Base-by-base conservation (phyloP, 768 basidiomycete genomes). In the Chiua virens region DNA sequence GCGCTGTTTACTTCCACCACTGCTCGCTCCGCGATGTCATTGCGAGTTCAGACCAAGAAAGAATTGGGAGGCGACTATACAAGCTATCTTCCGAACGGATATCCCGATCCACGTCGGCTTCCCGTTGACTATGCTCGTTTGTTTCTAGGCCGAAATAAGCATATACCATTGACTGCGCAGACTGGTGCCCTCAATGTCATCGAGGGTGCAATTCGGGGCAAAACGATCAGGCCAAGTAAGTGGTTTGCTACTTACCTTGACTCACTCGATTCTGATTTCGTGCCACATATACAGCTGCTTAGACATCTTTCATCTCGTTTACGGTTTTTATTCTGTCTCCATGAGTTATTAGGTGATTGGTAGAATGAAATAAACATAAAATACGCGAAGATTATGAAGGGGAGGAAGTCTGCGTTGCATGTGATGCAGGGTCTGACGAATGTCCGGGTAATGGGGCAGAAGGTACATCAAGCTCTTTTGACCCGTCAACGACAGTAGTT, bases 1-100 rank as follows among this genome's bases (percentile, higher is more conserved):
- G 46, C 49, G 25, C 44, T 67, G 8, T 68, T 66, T 42, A 10
- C 51, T 41, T 25, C 52, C 21, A 8, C 53, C 21, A 30, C 50
- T 21, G 17, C 22, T 27, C 38, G 23, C 25, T 45, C 48, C 13
- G 50, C 51, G 11, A n/a, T 41, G 14, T 54, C 49, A 20, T 10
- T 32, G 23, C 70, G 67, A 46, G 40, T 67, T 38, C 69, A 65
- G 39, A 48, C 45, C 30, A 56, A 62, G 53, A 61, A 67, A 41
- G 79, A 80, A 59, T 52, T 67, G 15, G 78, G 71, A 5, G 81
- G 82, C 25, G 76, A 81, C 55, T 86, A 86, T 57, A 67, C 74
- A 15, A 73, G 73, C 34, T 79, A 77, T 54, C 62, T 76, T 40
- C 68, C 73, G 9, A 49, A 52, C 11, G 41, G 56, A 22, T 56